phyloP scores from a whole-genome alignment of 495 filamentous ascomycete species.

The Penicillium lagena region DNA sequence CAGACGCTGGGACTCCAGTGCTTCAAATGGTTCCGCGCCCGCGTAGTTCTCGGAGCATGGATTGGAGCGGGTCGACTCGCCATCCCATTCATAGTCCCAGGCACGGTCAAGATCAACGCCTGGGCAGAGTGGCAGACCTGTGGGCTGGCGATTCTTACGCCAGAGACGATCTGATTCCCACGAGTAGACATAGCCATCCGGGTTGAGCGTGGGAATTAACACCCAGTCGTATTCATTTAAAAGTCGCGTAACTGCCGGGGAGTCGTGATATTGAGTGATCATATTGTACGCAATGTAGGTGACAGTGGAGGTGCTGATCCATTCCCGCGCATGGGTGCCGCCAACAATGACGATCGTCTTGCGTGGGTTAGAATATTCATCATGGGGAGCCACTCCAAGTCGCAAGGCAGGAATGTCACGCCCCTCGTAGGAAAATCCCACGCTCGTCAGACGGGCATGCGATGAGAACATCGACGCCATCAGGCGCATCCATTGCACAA shows the following conservation, averaged over 20 bases:
- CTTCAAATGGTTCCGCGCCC: constrained; percentile 78
- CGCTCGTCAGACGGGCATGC: constrained; percentile 62
- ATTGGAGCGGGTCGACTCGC: constrained; percentile 57
- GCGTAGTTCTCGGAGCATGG: constrained; percentile 92
- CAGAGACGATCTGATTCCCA: constrained; percentile 90
- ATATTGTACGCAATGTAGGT: constrained; percentile 86
- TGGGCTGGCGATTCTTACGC: constrained; percentile 91
- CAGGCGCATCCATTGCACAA: constrained; percentile 82
- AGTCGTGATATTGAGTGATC: constrained; percentile 72
- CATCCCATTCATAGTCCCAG: constrained; percentile 82
- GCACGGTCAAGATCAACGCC: constrained; percentile 86
- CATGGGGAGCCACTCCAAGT: constrained; percentile 56
- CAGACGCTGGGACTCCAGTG: constrained; percentile 65
- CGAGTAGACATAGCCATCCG: constrained; percentile 89
- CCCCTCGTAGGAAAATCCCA: constrained; percentile 79
- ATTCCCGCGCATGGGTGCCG: constrained; percentile 87
- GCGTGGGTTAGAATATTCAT: constrained; percentile 35
- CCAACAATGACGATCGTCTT: constrained; percentile 81
- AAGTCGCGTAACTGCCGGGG: constrained; percentile 59
- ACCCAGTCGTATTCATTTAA: constrained; percentile 79
- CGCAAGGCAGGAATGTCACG: constrained; percentile 77
- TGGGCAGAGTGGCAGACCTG: constrained; percentile 72
- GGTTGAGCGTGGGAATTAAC: constrained; percentile 86
- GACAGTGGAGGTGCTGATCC: constrained; percentile 92
- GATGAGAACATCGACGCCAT: constrained; percentile 83